Percentiles rank a stretch among this genome's conserved stretches.
These are phyloP conservation scores for Auriscalpium microsporum DNA, from an alignment of 768 basidiomycete genomes.

Conservation along the genomic window DNA sequence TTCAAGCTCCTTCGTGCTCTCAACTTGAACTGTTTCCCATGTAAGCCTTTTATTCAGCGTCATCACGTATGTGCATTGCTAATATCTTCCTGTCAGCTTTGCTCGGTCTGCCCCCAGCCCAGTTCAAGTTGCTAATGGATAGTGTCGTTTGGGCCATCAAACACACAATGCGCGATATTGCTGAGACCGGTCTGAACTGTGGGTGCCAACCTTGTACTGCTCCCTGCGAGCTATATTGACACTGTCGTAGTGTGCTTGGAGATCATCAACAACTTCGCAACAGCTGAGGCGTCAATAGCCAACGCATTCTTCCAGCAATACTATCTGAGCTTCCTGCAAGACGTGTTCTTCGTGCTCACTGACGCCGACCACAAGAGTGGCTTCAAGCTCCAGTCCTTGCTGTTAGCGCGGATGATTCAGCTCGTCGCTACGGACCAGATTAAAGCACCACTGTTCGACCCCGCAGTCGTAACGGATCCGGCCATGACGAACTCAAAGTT, in stretches of 20 bases:
- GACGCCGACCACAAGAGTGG: slow-evolving; percentile 99
- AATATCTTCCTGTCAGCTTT: slow-evolving; percentile 41
- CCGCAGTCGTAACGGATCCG: slow-evolving; percentile 59
- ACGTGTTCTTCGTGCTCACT: slow-evolving; percentile 94
- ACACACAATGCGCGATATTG: slow-evolving; percentile 98
- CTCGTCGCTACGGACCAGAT: slow-evolving; percentile 79
- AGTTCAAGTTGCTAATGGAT: slow-evolving; percentile 98
- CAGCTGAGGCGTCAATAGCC: slow-evolving; percentile 66
- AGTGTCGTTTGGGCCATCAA: slow-evolving; percentile 99
- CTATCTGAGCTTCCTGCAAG: slow-evolving; percentile 87
- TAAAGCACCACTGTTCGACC: slow-evolving; percentile 79
- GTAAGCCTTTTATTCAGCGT: slow-evolving; percentile 33
- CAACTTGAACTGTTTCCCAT: slow-evolving; percentile 91
- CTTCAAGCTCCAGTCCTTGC: slow-evolving; percentile 88
- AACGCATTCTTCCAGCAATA: slow-evolving; percentile 96
- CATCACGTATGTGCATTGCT: background rate
- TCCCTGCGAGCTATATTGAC: slow-evolving; percentile 6
- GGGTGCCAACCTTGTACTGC: slow-evolving; percentile 21
- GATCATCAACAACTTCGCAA: slow-evolving; percentile 91
- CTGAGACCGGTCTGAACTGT: slow-evolving; percentile 82
- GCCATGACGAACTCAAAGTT: slow-evolving; percentile 70
- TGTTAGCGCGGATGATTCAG: slow-evolving; percentile 92
- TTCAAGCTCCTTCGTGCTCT: slow-evolving; percentile 92
- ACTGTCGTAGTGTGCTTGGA: slow-evolving; percentile 69
- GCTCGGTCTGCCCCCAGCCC: slow-evolving; percentile 75